These are phyloP conservation scores for Crithidia bombi DNA, from an alignment of 208 protist genomes.

Conservation along the genomic window DNA sequence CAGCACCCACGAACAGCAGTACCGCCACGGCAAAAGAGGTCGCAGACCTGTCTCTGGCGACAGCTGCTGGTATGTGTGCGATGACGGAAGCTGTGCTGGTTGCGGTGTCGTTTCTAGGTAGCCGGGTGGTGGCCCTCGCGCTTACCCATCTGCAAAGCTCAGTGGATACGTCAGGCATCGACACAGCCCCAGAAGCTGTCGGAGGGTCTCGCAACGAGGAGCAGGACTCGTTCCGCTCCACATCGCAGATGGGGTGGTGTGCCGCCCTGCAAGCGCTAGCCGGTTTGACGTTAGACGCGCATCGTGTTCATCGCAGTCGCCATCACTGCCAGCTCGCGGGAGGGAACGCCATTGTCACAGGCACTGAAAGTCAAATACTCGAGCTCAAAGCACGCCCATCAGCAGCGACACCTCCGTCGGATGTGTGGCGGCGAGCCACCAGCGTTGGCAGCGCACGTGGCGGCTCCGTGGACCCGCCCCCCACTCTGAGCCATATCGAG, in stretches of 20 bases:
- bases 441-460: background rate
- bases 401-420: background rate
- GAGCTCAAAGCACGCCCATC: background rate
- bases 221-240: background rate
- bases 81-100: constrained; percentile 30
- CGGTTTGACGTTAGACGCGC: constrained; percentile 15
- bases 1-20: background rate
- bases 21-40: background rate
- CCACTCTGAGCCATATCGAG: background rate
- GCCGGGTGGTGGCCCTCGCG: constrained; percentile 15
- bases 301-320: constrained; percentile 9
- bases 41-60: background rate
- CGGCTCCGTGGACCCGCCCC: background rate
- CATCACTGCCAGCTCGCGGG: background rate
- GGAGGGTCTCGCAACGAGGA: background rate
- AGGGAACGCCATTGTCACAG: background rate
- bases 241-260: constrained; percentile 16
- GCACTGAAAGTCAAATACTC: background rate
- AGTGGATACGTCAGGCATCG: background rate
- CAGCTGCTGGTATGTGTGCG: constrained; percentile 12
- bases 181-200: background rate
- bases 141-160: background rate
- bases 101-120: constrained; percentile 23
- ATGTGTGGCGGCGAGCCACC: background rate
- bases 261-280: constrained; percentile 24